A percentile compares a stretch with the other conserved stretches of the same genome.
These are phyloP conservation scores for Sugiyamaella pinicola DNA, from an alignment of 1,139 yeast genomes.

Conservation along the genomic window DNA sequence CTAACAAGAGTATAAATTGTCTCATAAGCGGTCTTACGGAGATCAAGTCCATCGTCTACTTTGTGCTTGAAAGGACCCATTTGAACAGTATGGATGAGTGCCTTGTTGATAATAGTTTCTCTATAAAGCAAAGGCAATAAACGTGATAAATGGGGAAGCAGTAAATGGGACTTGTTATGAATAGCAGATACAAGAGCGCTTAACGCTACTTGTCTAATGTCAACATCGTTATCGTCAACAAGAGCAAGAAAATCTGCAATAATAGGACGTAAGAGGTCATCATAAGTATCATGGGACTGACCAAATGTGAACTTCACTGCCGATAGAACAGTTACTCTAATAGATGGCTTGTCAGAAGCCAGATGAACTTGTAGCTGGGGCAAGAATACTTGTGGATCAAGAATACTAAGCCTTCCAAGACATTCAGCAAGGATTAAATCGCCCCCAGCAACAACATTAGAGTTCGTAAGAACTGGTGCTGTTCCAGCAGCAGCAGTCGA, in stretches of 20 bases:
- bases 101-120: slow-evolving; percentile 59
- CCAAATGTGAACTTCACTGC: slow-evolving; percentile 44
- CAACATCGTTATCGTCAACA: slow-evolving; percentile 39
- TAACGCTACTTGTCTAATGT: slow-evolving; percentile 55
- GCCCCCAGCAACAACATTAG: slow-evolving; percentile 9
- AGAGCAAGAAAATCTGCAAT: slow-evolving; percentile 45
- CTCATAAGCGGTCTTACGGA: slow-evolving; percentile 75
- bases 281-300: slow-evolving; percentile 36
- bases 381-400: slow-evolving; percentile 37
- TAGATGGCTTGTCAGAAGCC: slow-evolving; percentile 30
- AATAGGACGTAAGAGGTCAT: slow-evolving; percentile 38
- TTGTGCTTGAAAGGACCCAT: slow-evolving; percentile 90
- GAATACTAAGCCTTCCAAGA: slow-evolving; percentile 42
- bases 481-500: slow-evolving; percentile 15
- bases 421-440: slow-evolving; percentile 43
- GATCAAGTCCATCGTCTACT: slow-evolving; percentile 76
- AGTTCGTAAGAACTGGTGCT: slow-evolving; percentile 17
- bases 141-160: slow-evolving; percentile 52
- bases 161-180: slow-evolving; percentile 57
- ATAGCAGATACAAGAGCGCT: slow-evolving; percentile 62
- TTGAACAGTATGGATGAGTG: slow-evolving; percentile 65
- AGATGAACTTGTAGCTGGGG: slow-evolving; percentile 36
- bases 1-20: slow-evolving; percentile 58
- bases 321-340: slow-evolving; percentile 41
- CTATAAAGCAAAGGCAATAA: slow-evolving; percentile 57